phyloP scores from a whole-genome alignment of 208 protist species.

The Leishmania martiniquensis region DNA sequence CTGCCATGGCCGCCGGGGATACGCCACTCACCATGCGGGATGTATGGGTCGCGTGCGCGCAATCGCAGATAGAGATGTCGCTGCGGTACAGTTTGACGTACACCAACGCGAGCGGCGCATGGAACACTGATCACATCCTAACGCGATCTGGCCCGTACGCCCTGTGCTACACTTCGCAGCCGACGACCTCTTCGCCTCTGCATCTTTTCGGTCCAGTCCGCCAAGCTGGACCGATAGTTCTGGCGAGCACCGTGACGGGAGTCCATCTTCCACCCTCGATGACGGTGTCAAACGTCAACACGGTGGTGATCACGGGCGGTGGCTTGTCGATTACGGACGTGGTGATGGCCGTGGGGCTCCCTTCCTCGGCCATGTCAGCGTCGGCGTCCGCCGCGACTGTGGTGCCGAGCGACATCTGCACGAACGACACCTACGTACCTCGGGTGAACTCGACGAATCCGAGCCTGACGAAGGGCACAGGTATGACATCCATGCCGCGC shows the following conservation, averaged over 20 bases:
- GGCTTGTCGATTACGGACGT: conserved; percentile 67
- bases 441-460: conserved; percentile 40
- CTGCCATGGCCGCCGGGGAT: conserved; percentile 17
- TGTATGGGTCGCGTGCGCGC: conserved; percentile 47
- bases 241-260: conserved; percentile 43
- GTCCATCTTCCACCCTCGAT: conserved; percentile 34
- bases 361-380: background rate
- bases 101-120: conserved; percentile 17
- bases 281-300: conserved; percentile 22
- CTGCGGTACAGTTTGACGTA: conserved; percentile 38
- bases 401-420: conserved; percentile 79
- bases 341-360: conserved; percentile 66
- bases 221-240: conserved; percentile 58
- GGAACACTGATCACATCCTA: conserved; percentile 24
- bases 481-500: conserved; percentile 37
- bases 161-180: conserved; percentile 58
- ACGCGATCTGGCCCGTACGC: conserved; percentile 47
- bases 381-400: background rate
- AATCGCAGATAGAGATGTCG: conserved; percentile 6
- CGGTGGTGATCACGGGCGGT: conserved; percentile 58
- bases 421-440: conserved; percentile 54
- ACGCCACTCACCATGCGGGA: conserved; percentile 37
- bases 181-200: conserved; percentile 13
- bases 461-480: conserved; percentile 16
- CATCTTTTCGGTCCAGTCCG: conserved; percentile 58